Conservation (phyloP, 805 yeast genomes). For the Metschnikowia chrysomelidarum region DNA sequence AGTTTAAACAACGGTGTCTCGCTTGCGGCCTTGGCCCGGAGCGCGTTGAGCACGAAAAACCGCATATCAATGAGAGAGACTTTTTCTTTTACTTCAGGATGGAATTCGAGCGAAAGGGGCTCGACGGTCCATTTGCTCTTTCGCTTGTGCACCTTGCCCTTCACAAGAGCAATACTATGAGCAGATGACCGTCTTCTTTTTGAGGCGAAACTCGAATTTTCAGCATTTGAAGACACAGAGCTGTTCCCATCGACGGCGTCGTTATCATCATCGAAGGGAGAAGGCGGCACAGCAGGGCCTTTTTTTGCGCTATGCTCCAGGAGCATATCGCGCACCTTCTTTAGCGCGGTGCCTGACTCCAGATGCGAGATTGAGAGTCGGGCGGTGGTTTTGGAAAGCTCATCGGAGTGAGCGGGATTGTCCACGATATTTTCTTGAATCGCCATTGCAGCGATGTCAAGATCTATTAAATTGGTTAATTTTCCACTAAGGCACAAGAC, state of each 20-base stretch:
- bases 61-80: slow-evolving; percentile 11
- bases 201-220: slow-evolving; percentile 2
- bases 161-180: slow-evolving; percentile 22
- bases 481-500: too few species aligned
- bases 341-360: slow-evolving; percentile 15
- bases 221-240: slow-evolving; percentile 27
- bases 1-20: slow-evolving; percentile 10
- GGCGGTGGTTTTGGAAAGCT: slow-evolving; percentile 24
- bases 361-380: slow-evolving; percentile 27
- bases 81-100: neutral
- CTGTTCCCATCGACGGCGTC: slow-evolving; percentile 24
- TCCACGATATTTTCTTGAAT: too few species aligned
- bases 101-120: slow-evolving; percentile 15
- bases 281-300: slow-evolving; percentile 18
- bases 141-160: slow-evolving; percentile 27
- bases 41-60: slow-evolving; percentile 7
- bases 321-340: slow-evolving; percentile 10
- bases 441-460: too few species aligned
- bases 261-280: slow-evolving; percentile 24
- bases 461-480: too few species aligned
- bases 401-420: slow-evolving; percentile 6
- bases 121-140: slow-evolving; percentile 32
- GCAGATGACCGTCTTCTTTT: slow-evolving; percentile 42
- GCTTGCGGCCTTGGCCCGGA: slow-evolving; percentile 7
- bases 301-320: slow-evolving; percentile 9